Evolutionary conservation across 148 eudicot genomes (phyloP).

Genomic region (Arctostaphylos glauca): DNA sequence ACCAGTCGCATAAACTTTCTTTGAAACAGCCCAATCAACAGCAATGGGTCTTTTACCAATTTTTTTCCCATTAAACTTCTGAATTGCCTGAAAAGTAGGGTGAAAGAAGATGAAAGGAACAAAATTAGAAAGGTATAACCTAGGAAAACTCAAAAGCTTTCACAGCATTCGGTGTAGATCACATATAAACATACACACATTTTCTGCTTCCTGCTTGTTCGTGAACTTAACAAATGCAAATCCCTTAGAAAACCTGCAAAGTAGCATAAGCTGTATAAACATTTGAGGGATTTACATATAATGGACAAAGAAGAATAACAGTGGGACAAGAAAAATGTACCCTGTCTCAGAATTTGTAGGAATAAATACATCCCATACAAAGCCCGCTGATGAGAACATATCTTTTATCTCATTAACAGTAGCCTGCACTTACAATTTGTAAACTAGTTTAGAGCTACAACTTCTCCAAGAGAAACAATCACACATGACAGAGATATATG

Average conservation of each 20-base stretch:
- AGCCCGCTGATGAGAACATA: conserved; percentile 66
- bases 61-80: conserved; percentile 71
- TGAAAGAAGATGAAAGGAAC: conserved; percentile 6
- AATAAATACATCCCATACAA: conserved; percentile 91
- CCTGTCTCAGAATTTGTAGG: conserved; percentile 80
- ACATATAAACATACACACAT: conserved; percentile 40
- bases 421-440: conserved; percentile 46
- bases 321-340: conserved; percentile 34
- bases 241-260: conserved; percentile 74
- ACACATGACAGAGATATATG: not conserved
- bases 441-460: conserved; percentile 10
- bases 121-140: not conserved
- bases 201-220: conserved; percentile 89
- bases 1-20: conserved; percentile 63
- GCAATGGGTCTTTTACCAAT: conserved; percentile 76
- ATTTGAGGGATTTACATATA: conserved; percentile 2
- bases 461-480: conserved; percentile 3
- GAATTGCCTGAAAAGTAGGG: conserved; percentile 58
- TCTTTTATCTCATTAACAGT: conserved; percentile 59
- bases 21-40: conserved; percentile 97
- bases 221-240: conserved; percentile 95
- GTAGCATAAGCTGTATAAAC: conserved; percentile 18
- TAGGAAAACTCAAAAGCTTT: not conserved
- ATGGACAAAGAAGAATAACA: conserved; percentile 11
- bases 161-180: not conserved